Conservation (phyloP, 2,329 filamentous ascomycete genomes). For the Lasiodiplodia theobromae region DNA sequence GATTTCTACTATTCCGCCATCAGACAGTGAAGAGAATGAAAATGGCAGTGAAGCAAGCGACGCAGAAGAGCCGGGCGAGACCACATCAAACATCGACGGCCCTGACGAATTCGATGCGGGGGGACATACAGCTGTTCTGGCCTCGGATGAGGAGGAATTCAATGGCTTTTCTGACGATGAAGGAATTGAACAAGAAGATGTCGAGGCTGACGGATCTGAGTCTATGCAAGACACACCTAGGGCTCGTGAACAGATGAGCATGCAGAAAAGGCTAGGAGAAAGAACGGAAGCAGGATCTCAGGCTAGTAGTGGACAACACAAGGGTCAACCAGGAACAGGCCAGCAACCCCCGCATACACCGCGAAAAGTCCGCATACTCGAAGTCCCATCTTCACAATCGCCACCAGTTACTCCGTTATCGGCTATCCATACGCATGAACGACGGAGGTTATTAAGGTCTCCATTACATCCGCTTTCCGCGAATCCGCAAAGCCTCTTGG, state of each 20-base stretch:
- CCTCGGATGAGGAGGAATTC: slow-evolving; percentile 14
- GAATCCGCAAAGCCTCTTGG: slow-evolving; percentile 2
- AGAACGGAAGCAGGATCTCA: background rate
- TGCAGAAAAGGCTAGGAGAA: background rate
- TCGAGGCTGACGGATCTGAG: background rate
- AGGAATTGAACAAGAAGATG: background rate
- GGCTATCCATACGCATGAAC: slow-evolving; percentile 19
- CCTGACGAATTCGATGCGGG: background rate
- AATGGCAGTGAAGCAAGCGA: background rate
- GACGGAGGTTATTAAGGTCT: slow-evolving; percentile 2
- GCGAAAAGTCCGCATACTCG: background rate
- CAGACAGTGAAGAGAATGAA: slow-evolving; percentile 21
- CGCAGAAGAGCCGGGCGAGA: background rate
- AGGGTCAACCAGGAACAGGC: background rate
- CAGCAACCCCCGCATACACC: slow-evolving; percentile 20
- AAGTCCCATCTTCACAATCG: slow-evolving; percentile 28
- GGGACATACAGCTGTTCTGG: background rate
- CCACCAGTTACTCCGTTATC: slow-evolving; percentile 17
- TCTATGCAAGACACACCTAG: background rate
- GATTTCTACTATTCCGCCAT: background rate
- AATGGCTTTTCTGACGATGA: slow-evolving; percentile 19
- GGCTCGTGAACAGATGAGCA: background rate
- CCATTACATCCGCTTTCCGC: slow-evolving; percentile 15
- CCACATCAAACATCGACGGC: background rate
- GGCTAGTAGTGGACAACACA: background rate